These are phyloP conservation scores for Eutrema yunnanense DNA, from an alignment of 345 rosid species.

Conservation along the genomic window DNA sequence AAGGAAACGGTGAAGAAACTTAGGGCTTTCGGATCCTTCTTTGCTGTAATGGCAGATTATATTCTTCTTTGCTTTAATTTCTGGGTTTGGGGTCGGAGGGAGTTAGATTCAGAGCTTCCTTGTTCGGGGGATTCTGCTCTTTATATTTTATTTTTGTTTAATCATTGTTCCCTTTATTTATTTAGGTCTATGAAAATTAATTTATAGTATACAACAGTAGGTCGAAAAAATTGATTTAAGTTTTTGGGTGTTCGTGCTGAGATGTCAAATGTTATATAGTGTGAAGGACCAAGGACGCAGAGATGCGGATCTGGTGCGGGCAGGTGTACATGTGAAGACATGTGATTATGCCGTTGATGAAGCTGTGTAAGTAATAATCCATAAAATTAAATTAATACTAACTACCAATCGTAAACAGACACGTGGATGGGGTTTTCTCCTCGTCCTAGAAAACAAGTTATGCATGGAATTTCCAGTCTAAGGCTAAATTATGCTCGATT, in stretches of 20 bases:
- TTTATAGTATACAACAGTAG: not conserved
- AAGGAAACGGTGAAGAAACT: not conserved
- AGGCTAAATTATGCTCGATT: not conserved
- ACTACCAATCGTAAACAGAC: not conserved
- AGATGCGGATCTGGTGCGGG: slow-evolving; percentile 23
- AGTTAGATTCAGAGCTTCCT: slow-evolving; percentile 31
- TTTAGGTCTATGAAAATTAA: not conserved
- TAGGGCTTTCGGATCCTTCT: slow-evolving; percentile 28
- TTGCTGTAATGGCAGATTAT: not conserved
- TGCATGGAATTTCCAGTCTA: not conserved
- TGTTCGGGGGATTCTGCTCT: slow-evolving; percentile 23
- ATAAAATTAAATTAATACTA: not conserved
- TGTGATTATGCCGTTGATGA: slow-evolving; percentile 14
- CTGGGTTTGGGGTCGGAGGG: slow-evolving; percentile 7
- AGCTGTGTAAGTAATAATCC: slow-evolving; percentile 8
- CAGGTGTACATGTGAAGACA: slow-evolving; percentile 26
- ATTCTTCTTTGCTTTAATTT: slow-evolving; percentile 13
- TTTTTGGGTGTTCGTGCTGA: slow-evolving; percentile 10
- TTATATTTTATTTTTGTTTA: not conserved
- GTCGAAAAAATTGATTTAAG: not conserved
- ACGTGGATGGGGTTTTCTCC: not conserved
- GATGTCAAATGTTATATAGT: slow-evolving; percentile 13
- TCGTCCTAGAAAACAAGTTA: not conserved
- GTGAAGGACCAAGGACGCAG: not conserved
- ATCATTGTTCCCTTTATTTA: not conserved